These are phyloP conservation scores for Pogostemon cablin DNA, from an alignment of 257 asterid species.

Conservation along the genomic window DNA sequence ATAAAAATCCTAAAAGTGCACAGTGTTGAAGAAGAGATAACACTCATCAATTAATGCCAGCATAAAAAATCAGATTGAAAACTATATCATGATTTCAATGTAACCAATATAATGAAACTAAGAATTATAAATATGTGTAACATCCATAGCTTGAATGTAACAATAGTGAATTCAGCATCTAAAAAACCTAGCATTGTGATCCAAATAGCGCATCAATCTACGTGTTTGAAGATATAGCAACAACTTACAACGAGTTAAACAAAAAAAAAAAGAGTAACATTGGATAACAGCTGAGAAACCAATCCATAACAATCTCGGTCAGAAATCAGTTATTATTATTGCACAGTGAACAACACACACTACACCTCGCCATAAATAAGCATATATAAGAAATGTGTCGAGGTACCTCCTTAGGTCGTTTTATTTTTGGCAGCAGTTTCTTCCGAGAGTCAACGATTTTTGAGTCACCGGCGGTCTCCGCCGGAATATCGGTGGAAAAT, in stretches of 20 bases:
- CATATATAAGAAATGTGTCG: background rate
- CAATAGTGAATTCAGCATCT: background rate
- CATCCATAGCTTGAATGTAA: background rate
- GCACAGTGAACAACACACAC: background rate
- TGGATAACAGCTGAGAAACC: background rate
- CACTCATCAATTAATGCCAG: background rate
- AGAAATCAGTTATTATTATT: slow-evolving; percentile 5
- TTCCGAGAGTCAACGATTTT: slow-evolving; percentile 63
- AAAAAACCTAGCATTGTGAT: slow-evolving; percentile 2
- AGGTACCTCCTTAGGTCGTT: slow-evolving; percentile 71
- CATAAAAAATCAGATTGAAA: background rate
- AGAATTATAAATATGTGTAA: background rate
- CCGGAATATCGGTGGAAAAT: slow-evolving; percentile 55
- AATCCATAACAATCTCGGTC: background rate
- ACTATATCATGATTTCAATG: background rate
- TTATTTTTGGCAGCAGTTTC: slow-evolving; percentile 54
- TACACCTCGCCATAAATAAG: background rate
- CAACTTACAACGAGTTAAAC: background rate
- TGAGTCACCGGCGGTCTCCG: slow-evolving; percentile 54
- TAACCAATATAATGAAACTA: background rate
- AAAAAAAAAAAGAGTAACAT: background rate
- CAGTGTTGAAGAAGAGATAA: no score
- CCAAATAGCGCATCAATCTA: background rate
- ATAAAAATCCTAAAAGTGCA: background rate
- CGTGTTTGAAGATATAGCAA: background rate